A percentile compares a stretch with the other conserved stretches of the same genome.
Conservation (phyloP, 2,329 filamentous ascomycete genomes). For the Aspergillus latus region DNA sequence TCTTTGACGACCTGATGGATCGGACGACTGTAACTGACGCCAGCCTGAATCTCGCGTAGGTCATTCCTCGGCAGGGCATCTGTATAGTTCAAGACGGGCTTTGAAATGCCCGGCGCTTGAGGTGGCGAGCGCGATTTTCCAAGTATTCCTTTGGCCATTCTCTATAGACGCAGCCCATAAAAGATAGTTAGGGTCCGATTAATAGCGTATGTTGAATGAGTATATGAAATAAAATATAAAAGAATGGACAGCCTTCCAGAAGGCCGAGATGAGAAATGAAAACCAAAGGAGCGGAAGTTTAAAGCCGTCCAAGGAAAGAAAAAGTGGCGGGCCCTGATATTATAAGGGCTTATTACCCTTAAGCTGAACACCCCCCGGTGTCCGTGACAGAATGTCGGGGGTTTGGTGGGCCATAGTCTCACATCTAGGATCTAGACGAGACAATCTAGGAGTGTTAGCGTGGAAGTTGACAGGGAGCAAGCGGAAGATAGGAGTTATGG, state of each 20-base stretch:
- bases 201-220: conserved; percentile 5
- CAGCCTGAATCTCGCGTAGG: conserved; percentile 21
- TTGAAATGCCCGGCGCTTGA: conserved; percentile 30
- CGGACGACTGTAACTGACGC: conserved; percentile 14
- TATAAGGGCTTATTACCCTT: conserved; percentile 9
- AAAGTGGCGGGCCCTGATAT: conserved; percentile 16
- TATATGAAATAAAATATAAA: background rate
- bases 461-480: background rate
- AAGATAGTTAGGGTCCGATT: conserved; percentile 1
- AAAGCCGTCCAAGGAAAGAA: conserved; percentile 23
- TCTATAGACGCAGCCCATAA: background rate
- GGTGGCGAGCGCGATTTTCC: conserved; percentile 32
- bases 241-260: conserved; percentile 44
- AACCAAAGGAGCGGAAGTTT: background rate
- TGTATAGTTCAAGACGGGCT: conserved; percentile 33
- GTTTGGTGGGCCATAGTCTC: conserved; percentile 21
- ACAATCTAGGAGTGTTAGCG: conserved; percentile 14
- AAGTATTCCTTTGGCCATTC: conserved; percentile 33
- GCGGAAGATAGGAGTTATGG: conserved; percentile 17
- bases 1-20: conserved; percentile 18
- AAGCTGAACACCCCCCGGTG: background rate
- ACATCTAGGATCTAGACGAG: conserved; percentile 6
- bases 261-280: conserved; percentile 24
- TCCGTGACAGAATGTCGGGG: conserved; percentile 14
- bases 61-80: conserved; percentile 36